These are phyloP conservation scores for Polytrichum formosum DNA, from an alignment of 225 moss, liverwort and hornwort genomes.

Conservation along the genomic window DNA sequence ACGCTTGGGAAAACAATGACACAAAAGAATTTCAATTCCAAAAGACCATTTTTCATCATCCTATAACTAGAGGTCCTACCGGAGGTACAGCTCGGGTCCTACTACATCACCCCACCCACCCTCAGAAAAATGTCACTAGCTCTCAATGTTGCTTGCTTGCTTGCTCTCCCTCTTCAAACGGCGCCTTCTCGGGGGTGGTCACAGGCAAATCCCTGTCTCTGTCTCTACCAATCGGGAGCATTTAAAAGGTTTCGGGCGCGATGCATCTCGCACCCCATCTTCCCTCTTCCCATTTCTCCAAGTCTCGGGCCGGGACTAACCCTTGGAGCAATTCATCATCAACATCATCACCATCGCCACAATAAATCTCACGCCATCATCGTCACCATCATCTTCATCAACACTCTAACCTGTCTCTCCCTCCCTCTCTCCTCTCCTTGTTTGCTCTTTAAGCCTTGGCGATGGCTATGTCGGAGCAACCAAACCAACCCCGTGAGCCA, in stretches of 20 bases:
- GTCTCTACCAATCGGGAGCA: constrained; percentile 11
- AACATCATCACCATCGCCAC: constrained; percentile 3
- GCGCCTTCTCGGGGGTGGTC: not conserved
- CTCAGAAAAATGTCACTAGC: constrained; percentile 44
- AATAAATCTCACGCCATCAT: not conserved
- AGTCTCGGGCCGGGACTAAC: constrained; percentile 3
- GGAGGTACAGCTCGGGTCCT: constrained; percentile 10
- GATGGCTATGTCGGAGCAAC: constrained; percentile 3
- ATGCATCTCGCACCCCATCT: constrained; percentile 4
- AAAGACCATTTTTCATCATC: constrained; percentile 19
- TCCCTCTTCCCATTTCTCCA: constrained; percentile 6
- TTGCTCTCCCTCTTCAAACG: constrained; percentile 2
- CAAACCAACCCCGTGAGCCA: not conserved
- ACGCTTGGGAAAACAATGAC: constrained; percentile 8
- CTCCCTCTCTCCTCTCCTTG: constrained; percentile 6
- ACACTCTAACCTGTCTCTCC: constrained; percentile 2
- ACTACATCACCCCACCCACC: constrained; percentile 30
- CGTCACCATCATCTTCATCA: not conserved
- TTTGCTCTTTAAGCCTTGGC: constrained; percentile 4
- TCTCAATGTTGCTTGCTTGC: constrained; percentile 27
- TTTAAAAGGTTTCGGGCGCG: constrained; percentile 10
- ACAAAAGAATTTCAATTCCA: constrained; percentile 27
- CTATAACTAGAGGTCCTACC: constrained; percentile 11
- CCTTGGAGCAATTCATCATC: not conserved
- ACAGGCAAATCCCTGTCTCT: constrained; percentile 1